Base-by-base conservation (phyloP, 495 filamentous ascomycete genomes). In the Terfezia boudieri region DNA sequence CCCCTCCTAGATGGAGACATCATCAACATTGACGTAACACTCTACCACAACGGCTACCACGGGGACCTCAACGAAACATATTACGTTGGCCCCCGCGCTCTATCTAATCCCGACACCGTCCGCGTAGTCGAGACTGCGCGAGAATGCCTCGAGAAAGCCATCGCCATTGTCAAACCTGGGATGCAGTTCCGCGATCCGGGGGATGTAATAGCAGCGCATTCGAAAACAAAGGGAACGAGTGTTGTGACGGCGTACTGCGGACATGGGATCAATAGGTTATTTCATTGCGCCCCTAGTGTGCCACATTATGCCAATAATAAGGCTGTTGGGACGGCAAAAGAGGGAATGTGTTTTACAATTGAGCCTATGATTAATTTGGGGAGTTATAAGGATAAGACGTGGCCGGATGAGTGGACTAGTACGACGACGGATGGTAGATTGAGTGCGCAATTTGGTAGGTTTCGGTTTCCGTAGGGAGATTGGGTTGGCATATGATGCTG, bases 41-140 rank as follows among this genome's bases (percentile, higher is more conserved):
- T 93, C 53, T 92, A 89, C 67, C 86, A 93, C 60, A 80, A 77
- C 12, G 86, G 86, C 32, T 92, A 81, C 69, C 86, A 93, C 63
- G 84, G 84, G 22, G 86, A 93, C 66, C 69, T 93, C 26, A 93
- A 93, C 70, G 86, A 93, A 66, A 93, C 86, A 8, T 93, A 93
- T 70, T 92, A 92, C 60, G 78, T 93, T 11, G 86, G 86, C 35
- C 78, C 83, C 50, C 81, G 79, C 60, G 79, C 86, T 10, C 74
- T 73, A 56, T 76, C 80, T 0, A 79, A 90, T 59, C 71, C 81
- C 5, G 84, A 89, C 55, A 76, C 81, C 0, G 83, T 93, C 37
- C 76, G 85, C n/a, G 85, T 93, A 0, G 82, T 87, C 20, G 86
- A 93, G 67, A 75, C 86, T 10, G 73, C 86, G 43, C 74, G 86